Conservation (phyloP, 305 asterid genomes). For the Withania somnifera region DNA sequence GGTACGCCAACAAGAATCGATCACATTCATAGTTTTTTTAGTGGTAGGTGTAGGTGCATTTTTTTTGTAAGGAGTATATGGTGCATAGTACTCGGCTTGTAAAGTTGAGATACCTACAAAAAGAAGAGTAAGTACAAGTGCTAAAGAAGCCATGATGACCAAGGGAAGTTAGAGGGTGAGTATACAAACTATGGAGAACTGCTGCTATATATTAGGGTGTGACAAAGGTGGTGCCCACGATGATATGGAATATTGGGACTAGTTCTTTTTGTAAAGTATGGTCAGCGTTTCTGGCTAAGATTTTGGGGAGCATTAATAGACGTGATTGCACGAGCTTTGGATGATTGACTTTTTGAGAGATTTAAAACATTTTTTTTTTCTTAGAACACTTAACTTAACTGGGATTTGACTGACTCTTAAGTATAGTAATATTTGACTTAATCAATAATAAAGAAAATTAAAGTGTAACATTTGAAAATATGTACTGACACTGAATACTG, state of each 20-base stretch:
- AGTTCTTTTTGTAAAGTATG: neutral
- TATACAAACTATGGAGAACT: neutral
- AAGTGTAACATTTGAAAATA: neutral
- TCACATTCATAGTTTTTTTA: slow-evolving; percentile 29
- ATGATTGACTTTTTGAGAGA: slow-evolving; percentile 21
- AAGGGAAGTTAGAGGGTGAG: neutral
- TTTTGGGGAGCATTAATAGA: slow-evolving; percentile 11
- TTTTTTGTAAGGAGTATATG: neutral
- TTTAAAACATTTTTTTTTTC: neutral
- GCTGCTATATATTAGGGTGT: slow-evolving; percentile 5
- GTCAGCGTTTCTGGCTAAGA: slow-evolving; percentile 12
- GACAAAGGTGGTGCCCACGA: slow-evolving; percentile 44
- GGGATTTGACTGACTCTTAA: neutral
- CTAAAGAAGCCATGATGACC: slow-evolving; percentile 21
- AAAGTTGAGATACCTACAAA: slow-evolving; percentile 13
- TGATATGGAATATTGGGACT: slow-evolving; percentile 6
- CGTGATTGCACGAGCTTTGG: slow-evolving; percentile 58
- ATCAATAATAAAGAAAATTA: neutral
- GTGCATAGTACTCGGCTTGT: slow-evolving; percentile 6
- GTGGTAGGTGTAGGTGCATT: neutral
- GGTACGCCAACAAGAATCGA: slow-evolving; percentile 60
- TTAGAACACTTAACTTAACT: neutral
- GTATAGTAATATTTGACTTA: slow-evolving; percentile 13
- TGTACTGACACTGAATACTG: neutral
- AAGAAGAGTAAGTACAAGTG: slow-evolving; percentile 11